These are phyloP conservation scores for Balamuthia mandrillaris DNA, from an alignment of 208 protist species.

Conservation along the genomic window DNA sequence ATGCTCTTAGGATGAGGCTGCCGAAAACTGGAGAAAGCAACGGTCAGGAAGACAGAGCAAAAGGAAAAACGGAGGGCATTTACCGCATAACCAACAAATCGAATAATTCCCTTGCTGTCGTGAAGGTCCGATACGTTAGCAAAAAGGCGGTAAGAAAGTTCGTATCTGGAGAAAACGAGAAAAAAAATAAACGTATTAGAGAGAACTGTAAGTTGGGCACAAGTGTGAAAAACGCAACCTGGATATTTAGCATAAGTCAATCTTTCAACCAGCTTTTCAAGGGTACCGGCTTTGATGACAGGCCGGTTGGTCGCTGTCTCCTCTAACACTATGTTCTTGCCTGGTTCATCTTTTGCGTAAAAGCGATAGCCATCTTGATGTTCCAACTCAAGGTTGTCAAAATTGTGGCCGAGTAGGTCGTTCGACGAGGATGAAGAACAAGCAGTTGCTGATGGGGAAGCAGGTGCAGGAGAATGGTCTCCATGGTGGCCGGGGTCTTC, in stretches of 20 bases:
- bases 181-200: neutral
- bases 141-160: neutral
- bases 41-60: no score
- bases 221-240: no score
- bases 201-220: no score
- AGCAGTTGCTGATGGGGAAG: no score
- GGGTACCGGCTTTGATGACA: constrained; percentile 24
- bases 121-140: constrained; percentile 15
- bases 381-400: neutral
- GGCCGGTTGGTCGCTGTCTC: no score
- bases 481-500: no score
- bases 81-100: neutral
- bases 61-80: no score
- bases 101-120: neutral
- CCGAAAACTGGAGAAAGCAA: no score
- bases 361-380: neutral
- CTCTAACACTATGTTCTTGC: no score
- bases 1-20: no score
- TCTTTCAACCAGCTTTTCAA: constrained; percentile 36
- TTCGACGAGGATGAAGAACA: neutral
- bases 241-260: constrained; percentile 18
- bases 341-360: neutral
- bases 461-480: no score
- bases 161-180: neutral
- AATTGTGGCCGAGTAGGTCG: neutral